Evolutionary conservation across 192 early-diverging fungal genomes (phyloP).

Genomic region (Dissophora globulifera): DNA sequence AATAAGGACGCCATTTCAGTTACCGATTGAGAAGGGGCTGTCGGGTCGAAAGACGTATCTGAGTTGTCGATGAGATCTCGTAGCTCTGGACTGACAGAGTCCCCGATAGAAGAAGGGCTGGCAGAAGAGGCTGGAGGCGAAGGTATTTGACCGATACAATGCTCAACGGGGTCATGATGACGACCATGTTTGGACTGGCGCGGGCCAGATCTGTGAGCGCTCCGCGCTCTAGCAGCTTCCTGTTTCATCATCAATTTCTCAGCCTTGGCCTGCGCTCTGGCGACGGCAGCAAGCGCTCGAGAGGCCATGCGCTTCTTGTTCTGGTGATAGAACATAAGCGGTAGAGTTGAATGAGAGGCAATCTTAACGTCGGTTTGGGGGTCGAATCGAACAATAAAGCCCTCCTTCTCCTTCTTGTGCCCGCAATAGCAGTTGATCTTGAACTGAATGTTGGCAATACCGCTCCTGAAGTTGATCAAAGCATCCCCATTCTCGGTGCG

Average conservation of each 20-base stretch:
- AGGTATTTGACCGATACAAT: slow-evolving; percentile 16
- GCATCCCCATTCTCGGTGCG: slow-evolving; percentile 40
- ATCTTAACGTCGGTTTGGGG: slow-evolving; percentile 21
- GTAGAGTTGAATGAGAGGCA: slow-evolving; percentile 30
- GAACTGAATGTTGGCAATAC: slow-evolving; percentile 48
- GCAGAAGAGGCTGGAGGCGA: slow-evolving; percentile 25
- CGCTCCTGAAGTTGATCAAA: slow-evolving; percentile 37
- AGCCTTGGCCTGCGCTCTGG: slow-evolving; percentile 39
- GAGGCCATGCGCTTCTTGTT: slow-evolving; percentile 50
- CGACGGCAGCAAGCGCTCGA: slow-evolving; percentile 24
- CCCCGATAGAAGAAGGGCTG: slow-evolving; percentile 22
- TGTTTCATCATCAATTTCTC: slow-evolving; percentile 23
- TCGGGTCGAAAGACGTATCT: background rate
- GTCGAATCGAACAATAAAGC: slow-evolving; percentile 47
- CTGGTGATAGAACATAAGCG: slow-evolving; percentile 52
- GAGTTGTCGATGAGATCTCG: slow-evolving; percentile 16
- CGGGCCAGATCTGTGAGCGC: slow-evolving; percentile 17
- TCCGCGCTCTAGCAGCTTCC: slow-evolving; percentile 13
- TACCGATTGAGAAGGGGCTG: slow-evolving; percentile 7
- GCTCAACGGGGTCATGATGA: background rate
- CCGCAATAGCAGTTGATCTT: slow-evolving; percentile 51
- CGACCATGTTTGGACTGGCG: slow-evolving; percentile 18
- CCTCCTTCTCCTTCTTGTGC: slow-evolving; percentile 46
- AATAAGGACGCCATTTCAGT: slow-evolving; percentile 38
- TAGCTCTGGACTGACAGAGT: slow-evolving; percentile 18